Evolutionary conservation across 495 filamentous ascomycete genomes (phyloP).

Genomic region (Lentithecium fluviatile): DNA sequence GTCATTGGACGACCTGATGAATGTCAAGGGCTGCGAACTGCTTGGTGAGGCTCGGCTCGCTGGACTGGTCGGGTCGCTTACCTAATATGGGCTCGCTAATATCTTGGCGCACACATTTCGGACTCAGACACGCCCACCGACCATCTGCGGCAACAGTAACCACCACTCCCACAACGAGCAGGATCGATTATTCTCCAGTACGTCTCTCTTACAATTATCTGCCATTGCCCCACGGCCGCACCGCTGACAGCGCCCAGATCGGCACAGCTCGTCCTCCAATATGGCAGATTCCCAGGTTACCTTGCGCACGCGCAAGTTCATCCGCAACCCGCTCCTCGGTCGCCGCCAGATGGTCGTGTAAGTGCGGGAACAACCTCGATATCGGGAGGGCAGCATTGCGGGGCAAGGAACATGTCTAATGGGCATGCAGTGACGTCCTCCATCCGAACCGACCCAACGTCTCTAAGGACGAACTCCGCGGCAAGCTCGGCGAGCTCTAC

Average conservation of each 20-base stretch:
- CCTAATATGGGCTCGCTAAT: not conserved
- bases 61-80: not conserved
- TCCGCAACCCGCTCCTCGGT: slow-evolving; percentile 96
- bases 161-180: slow-evolving; percentile 14
- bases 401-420: slow-evolving; percentile 18
- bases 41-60: not conserved
- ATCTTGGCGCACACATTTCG: not conserved
- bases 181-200: slow-evolving; percentile 16
- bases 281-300: slow-evolving; percentile 95
- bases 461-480: slow-evolving; percentile 96
- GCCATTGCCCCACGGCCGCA: not conserved
- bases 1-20: no score
- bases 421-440: slow-evolving; percentile 82
- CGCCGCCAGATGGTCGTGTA: slow-evolving; percentile 99
- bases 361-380: slow-evolving; percentile 48
- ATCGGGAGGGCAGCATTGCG: not conserved
- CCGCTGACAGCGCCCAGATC: slow-evolving; percentile 10
- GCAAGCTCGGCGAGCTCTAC: slow-evolving; percentile 93
- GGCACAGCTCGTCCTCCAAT: slow-evolving; percentile 41
- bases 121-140: slow-evolving; percentile 6
- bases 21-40: no score
- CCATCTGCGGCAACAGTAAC: slow-evolving; percentile 24
- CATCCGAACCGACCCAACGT: slow-evolving; percentile 98
- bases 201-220: not conserved
- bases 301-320: slow-evolving; percentile 99